Evolutionary conservation across 169 alveolate genomes (phyloP), one percentile per base, ranked within the genome.

Genomic region (Plasmodium sp.): DNA sequence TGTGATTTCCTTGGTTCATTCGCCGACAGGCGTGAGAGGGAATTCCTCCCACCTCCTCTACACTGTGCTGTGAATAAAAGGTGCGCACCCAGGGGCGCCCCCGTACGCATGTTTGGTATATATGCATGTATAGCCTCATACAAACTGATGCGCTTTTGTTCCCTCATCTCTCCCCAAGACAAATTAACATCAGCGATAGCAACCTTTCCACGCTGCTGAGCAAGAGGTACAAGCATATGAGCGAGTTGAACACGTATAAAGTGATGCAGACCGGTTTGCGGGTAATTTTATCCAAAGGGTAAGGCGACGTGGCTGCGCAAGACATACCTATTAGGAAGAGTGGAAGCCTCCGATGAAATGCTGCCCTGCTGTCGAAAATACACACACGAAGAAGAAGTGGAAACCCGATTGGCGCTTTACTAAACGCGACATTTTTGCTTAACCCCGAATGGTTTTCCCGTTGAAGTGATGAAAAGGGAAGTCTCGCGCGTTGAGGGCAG

Each of bases 121-220:
- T 86, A 9, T 41, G 41, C 71, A 80, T 58, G 7, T 58, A 71
- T 51, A 77, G 36, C 72, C 51, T 36, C 71, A 72, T 43, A 73
- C 62, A 75, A 75, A 75, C 12, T 34, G 39, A 36, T 75, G 22
- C 22, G 27, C 10, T 75, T 27, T 27, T 41, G 2, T 27, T 27
- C 5, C 16, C 31, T 16, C 83, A 79, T 62, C 73, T n/a, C 31
- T 22, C 67, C 83, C 82, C 5, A 56, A 88, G 94, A 72, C 62
- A 88, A 45, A 88, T 88, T 14, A 77, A 88, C 71, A 88, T 88
- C 9, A 88, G 83, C 39, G 56, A 88, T n/a, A 88, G 91, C 39
- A 88, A 88, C 84, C 39, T 88, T 67, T 56, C 90, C 12, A 5
- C 72, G 16, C 48, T 88, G 51, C 75, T 88, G 83, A 88, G 80